These are phyloP conservation scores for Balamuthia mandrillaris DNA, from an alignment of 208 protist species.

Conservation along the genomic window DNA sequence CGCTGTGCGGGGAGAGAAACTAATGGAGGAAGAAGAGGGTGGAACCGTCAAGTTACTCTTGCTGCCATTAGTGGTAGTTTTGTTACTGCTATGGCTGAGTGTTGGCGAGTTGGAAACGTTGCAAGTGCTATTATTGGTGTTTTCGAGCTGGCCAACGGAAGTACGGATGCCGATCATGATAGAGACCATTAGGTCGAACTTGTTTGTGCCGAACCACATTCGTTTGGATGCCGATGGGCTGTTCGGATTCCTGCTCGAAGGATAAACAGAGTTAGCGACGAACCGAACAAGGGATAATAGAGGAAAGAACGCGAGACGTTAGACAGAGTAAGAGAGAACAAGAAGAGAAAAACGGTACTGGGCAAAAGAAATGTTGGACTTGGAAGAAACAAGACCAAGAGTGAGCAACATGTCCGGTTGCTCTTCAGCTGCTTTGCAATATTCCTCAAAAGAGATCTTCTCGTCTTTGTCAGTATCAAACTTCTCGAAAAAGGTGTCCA, in stretches of 20 bases:
- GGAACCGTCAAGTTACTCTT: too few relatives aligned
- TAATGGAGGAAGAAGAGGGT: too few relatives aligned
- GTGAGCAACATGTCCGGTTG: neutral
- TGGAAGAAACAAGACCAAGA: neutral
- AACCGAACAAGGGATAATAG: too few relatives aligned
- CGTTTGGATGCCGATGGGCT: neutral
- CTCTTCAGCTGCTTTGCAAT: neutral
- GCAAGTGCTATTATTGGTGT: too few relatives aligned
- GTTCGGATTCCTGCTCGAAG: too few relatives aligned
- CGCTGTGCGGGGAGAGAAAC: too few relatives aligned
- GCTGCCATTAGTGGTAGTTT: neutral
- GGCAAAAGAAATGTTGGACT: too few relatives aligned
- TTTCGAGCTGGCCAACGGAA: neutral
- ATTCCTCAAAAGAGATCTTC: neutral
- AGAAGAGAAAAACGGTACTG: too few relatives aligned
- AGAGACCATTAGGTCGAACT: neutral
- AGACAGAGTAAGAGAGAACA: too few relatives aligned
- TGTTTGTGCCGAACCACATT: neutral
- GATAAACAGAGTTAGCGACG: too few relatives aligned
- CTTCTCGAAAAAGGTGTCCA: neutral
- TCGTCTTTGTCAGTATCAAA: neutral
- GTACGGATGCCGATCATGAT: neutral
- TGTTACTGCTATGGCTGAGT: neutral
- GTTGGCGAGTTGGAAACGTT: neutral
- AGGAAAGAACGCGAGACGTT: too few relatives aligned